Conservation (phyloP, 352 stramenopile genomes). For the Phytophthora aleatoria region DNA sequence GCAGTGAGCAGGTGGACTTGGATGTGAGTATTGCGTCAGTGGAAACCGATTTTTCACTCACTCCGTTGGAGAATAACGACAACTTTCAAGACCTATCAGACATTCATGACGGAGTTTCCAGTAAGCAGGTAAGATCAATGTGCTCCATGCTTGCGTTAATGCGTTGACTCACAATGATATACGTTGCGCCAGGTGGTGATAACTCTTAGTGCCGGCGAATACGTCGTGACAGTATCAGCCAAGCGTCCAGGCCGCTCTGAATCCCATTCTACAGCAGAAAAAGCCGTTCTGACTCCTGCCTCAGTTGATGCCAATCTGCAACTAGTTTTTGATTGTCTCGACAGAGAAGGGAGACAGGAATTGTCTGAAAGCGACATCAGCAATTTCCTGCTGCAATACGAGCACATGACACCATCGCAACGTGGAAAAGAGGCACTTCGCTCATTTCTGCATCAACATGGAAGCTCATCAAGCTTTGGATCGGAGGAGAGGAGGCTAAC, state of each 20-base stretch:
- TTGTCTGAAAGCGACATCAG: slow-evolving; percentile 33
- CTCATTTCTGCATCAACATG: slow-evolving; percentile 30
- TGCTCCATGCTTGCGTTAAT: neutral
- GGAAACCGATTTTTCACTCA: slow-evolving; percentile 31
- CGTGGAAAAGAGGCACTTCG: slow-evolving; percentile 15
- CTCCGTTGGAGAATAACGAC: neutral
- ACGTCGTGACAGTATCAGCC: slow-evolving; percentile 38
- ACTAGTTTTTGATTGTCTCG: slow-evolving; percentile 53
- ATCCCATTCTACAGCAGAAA: slow-evolving; percentile 2
- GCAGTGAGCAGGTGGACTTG: slow-evolving; percentile 7
- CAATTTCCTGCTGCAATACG: slow-evolving; percentile 32
- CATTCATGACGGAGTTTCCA: slow-evolving; percentile 8
- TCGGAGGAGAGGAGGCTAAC: slow-evolving; percentile 31
- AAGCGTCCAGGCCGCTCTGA: slow-evolving; percentile 11
- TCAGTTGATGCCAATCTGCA: slow-evolving; percentile 38
- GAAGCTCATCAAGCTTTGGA: slow-evolving; percentile 8
- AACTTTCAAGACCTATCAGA: neutral
- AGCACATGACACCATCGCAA: slow-evolving; percentile 22
- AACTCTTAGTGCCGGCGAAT: slow-evolving; percentile 45
- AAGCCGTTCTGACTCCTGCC: slow-evolving; percentile 9
- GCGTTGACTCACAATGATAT: neutral
- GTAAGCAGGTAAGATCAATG: slow-evolving; percentile 15
- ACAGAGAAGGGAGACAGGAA: slow-evolving; percentile 40
- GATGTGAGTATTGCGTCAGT: slow-evolving; percentile 26
- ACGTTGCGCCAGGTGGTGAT: slow-evolving; percentile 25